phyloP scores from a whole-genome alignment of 768 basidiomycete species.

The Gymnopilus junonius region DNA sequence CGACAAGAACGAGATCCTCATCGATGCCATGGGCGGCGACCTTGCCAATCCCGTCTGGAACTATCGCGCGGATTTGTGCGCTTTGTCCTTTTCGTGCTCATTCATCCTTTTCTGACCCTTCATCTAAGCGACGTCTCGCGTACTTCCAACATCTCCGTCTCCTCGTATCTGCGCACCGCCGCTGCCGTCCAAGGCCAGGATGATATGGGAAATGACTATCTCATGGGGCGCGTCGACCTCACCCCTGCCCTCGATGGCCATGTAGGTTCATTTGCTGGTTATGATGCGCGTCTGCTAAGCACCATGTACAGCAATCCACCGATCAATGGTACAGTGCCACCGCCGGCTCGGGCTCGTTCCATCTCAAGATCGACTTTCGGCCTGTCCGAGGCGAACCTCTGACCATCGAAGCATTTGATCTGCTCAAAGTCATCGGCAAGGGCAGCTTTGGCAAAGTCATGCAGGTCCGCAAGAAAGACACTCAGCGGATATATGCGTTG shows the following conservation, averaged over 20 bases:
- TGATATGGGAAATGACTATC: slow-evolving; percentile 97
- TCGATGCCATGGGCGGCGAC: slow-evolving; percentile 97
- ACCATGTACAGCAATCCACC: slow-evolving; percentile 62
- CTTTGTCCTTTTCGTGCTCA: slow-evolving; percentile 39
- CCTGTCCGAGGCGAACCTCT: slow-evolving; percentile 82
- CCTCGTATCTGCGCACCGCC: slow-evolving; percentile 87
- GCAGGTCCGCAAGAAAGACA: slow-evolving; percentile 99
- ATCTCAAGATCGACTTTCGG: slow-evolving; percentile 94
- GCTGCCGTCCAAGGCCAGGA: slow-evolving; percentile 73
- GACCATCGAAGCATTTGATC: slow-evolving; percentile 95
- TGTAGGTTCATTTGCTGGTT: slow-evolving; percentile 42
- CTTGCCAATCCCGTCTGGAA: slow-evolving; percentile 91
- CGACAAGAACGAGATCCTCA: slow-evolving; percentile 95
- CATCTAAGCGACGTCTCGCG: slow-evolving; percentile 87
- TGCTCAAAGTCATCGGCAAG: slow-evolving; percentile 98
- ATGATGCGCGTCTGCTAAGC: slow-evolving; percentile 16
- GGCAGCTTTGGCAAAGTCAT: slow-evolving; percentile 99
- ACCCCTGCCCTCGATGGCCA: slow-evolving; percentile 82
- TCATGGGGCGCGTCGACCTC: slow-evolving; percentile 92
- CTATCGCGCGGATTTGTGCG: slow-evolving; percentile 91
- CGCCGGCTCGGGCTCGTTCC: slow-evolving; percentile 88
- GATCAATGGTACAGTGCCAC: slow-evolving; percentile 92
- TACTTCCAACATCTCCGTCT: slow-evolving; percentile 89
- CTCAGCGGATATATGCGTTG: slow-evolving; percentile 94
- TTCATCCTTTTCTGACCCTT: background rate